These are phyloP conservation scores for Trypethelium eluteriae DNA, from an alignment of 495 filamentous ascomycete genomes.

Conservation along the genomic window DNA sequence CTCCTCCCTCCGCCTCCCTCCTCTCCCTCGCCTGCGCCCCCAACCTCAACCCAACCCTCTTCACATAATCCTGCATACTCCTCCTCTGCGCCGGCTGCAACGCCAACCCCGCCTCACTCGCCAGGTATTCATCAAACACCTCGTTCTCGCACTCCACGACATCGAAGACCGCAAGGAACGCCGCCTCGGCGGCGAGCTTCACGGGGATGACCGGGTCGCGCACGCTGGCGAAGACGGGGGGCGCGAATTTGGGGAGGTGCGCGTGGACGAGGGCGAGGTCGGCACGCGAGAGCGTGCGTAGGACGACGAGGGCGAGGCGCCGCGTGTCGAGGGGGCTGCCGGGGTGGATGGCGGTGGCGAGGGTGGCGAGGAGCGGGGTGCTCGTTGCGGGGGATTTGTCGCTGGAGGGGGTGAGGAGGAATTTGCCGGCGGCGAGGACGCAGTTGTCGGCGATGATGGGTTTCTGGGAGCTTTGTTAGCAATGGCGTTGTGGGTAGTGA, in stretches of 20 bases:
- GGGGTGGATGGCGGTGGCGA: slow-evolving; percentile 65
- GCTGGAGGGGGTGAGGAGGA: slow-evolving; percentile 57
- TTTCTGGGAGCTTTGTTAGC: slow-evolving; percentile 35
- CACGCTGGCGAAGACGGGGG: slow-evolving; percentile 80
- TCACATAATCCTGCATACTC: slow-evolving; percentile 96
- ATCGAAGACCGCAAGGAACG: slow-evolving; percentile 87
- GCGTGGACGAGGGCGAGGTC: slow-evolving; percentile 69
- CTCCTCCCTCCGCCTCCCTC: slow-evolving; percentile 80
- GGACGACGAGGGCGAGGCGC: slow-evolving; percentile 77
- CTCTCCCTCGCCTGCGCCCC: slow-evolving; percentile 78
- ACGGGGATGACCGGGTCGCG: slow-evolving; percentile 92
- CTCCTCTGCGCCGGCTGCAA: slow-evolving; percentile 65
- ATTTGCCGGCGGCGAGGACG: slow-evolving; percentile 93
- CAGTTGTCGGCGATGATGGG: slow-evolving; percentile 80
- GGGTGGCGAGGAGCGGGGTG: slow-evolving; percentile 68
- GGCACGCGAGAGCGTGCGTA: slow-evolving; percentile 72
- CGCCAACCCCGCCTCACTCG: slow-evolving; percentile 46
- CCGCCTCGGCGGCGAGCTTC: slow-evolving; percentile 89
- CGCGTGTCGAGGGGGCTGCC: slow-evolving; percentile 74
- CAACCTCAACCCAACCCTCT: slow-evolving; percentile 75
- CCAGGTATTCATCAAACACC: slow-evolving; percentile 88
- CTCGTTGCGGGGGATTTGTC: slow-evolving; percentile 59
- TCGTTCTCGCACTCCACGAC: slow-evolving; percentile 78
- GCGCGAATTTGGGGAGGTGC: slow-evolving; percentile 68
- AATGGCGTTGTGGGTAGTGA: no score